Evolutionary conservation across 768 basidiomycete genomes (phyloP), one percentile per base, ranked within the genome.

Genomic region (Clavulina sp.): DNA sequence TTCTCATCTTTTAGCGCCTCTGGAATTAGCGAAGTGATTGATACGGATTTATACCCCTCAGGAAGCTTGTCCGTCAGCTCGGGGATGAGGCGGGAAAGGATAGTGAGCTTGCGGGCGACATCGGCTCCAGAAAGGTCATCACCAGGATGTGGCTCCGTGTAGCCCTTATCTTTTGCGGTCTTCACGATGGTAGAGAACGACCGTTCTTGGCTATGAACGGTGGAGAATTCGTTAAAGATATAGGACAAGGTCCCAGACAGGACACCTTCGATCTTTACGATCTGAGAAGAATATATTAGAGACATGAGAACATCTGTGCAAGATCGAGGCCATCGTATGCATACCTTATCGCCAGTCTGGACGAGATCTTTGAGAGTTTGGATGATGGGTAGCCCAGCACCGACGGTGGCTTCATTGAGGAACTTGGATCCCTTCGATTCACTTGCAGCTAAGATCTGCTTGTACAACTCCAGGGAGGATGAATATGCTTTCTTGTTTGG

Each of bases 401-500:
- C 95, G 43, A 97, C 95, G 0, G 95, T 97, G 1, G 83, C 73
- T 66, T 99, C 95, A 57, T 86, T 80, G 57, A 84, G 68, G 62
- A 78, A 83, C 55, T 75, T 71, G n/a, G 80, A 75, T 3, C 78
- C 75, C 49, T 74, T 73, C 52, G 70, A 70, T 52, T 68, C 64
- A 55, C 75, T 76, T 2, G 84, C 76, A 3, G 60, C 60, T 23
- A 81, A 55, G 57, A 97, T 89, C 23, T 67, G 63, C 49, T 81
- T 68, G 62, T 83, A 96, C 33, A 95, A 68, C 19, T 57, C 59
- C 28, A 78, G 67, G 19, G 76, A 70, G 0, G 82, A 81, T 13
- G 88, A 92, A 62, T 81, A 88, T 0, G 84, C 95, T 67, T 96
- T 97, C 67, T 99, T 99, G 73, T 97, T 99, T 16, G 95, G 93